Evolutionary conservation across 2,329 filamentous ascomycete genomes (phyloP), one percentile per base, ranked within the genome.

Genomic region (Dactylellina sp.): DNA sequence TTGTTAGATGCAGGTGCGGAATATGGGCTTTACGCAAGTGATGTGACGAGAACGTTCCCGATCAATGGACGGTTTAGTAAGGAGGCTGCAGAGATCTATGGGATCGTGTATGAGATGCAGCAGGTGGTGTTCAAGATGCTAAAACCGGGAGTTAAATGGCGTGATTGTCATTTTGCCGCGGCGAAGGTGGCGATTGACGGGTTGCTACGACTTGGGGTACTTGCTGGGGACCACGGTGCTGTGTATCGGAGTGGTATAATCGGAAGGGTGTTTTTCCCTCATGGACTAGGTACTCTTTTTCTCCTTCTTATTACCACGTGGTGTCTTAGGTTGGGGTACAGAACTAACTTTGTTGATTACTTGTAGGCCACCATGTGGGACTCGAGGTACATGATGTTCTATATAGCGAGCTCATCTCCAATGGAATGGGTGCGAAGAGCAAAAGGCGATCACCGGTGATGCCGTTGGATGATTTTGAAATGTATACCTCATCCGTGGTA

Each of bases 1-100:
- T 89, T 96, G 18, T 84, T 99, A 2, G 94, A 99, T 80, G 93
- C 94, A 0, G 93, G 92, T 1, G 90, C 89, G 76, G 94, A 98
- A 81, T 96, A 89, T 82, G 83, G 88, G 53, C 89, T 90, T 77
- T 98, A 99, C 80, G 92, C 92, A 28, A 91, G 90, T 66, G 94
- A 98, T 81, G 88, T 98, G 25, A 98, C 95, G 0, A 88, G 94
- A 39, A 95, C 93, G 0, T 88, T 97, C 76, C 94, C 94, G 2
- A 82, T 97, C 20, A 86, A 85, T 12, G 91, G 91, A 4, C 83
- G 82, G 0, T 96, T 92, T 77, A 86, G 87, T 0, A 80, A 84
- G 12, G 90, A 94, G 80, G 89, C 89, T 0, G 85, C 86, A 52
- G 86, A 87, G 7, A 89, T 97, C 59, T 93, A 97, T 80, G 84